A percentile compares a stretch with the other conserved stretches of the same genome.
Conservation (phyloP, 768 basidiomycete species). For the Ramaria sp. region DNA sequence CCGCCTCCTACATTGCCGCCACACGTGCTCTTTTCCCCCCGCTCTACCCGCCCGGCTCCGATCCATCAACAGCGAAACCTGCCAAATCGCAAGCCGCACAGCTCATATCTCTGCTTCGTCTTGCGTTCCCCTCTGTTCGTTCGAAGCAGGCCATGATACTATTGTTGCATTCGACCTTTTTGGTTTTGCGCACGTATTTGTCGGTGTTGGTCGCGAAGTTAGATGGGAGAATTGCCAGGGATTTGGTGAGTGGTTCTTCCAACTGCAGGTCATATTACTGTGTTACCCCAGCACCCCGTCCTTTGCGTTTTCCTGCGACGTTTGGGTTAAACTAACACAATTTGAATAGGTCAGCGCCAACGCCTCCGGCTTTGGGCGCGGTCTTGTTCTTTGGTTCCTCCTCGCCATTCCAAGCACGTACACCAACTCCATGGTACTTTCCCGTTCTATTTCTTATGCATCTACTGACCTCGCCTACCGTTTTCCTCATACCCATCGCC, state of each 20-base stretch:
- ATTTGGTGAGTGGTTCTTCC: slow-evolving; percentile 44
- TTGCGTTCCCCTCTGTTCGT: slow-evolving; percentile 53
- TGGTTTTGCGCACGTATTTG: slow-evolving; percentile 76
- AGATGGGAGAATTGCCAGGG: slow-evolving; percentile 82
- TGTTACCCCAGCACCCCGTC: background rate
- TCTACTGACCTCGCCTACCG: background rate
- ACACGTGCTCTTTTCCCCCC: slow-evolving; percentile 57
- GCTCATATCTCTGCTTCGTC: slow-evolving; percentile 61
- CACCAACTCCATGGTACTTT: slow-evolving; percentile 82
- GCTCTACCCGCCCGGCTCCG: slow-evolving; percentile 24
- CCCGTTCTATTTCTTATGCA: background rate
- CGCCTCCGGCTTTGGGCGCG: slow-evolving; percentile 69
- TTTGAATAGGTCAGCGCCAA: slow-evolving; percentile 71
- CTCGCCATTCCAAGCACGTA: slow-evolving; percentile 89
- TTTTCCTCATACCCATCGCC: too few relatives aligned
- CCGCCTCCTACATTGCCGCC: slow-evolving; percentile 34
- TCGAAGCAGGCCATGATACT: slow-evolving; percentile 70
- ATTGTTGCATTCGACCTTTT: slow-evolving; percentile 70
- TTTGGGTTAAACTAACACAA: background rate
- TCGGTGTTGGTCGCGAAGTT: slow-evolving; percentile 81
- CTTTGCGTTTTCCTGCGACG: background rate
- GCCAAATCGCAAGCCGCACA: slow-evolving; percentile 62
- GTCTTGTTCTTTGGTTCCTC: slow-evolving; percentile 80
- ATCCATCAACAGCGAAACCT: slow-evolving; percentile 46
- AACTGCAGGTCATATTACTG: too few relatives aligned